A percentile compares a stretch with the other conserved stretches of the same genome.
These are phyloP conservation scores for Plantago elongata DNA, from an alignment of 257 asterid genomes.

Conservation along the genomic window DNA sequence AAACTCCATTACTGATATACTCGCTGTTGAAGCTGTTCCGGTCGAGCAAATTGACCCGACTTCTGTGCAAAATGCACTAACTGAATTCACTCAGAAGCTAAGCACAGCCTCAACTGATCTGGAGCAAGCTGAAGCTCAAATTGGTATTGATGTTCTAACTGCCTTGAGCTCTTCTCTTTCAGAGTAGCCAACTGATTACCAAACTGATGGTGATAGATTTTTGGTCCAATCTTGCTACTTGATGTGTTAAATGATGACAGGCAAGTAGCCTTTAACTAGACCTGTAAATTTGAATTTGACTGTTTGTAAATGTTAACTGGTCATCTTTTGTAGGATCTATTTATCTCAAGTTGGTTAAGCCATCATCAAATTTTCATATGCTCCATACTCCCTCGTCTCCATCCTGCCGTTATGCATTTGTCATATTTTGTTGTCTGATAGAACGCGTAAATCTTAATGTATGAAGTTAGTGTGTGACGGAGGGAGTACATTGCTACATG, in stretches of 20 bases:
- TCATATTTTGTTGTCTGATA: no score
- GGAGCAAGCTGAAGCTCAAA: slow-evolving; percentile 50
- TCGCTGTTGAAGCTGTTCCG: slow-evolving; percentile 45
- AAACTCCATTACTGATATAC: slow-evolving; percentile 41
- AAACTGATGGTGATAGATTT: slow-evolving; percentile 1
- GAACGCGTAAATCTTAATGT: no score
- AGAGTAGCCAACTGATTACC: slow-evolving; percentile 20
- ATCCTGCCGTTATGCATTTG: no score
- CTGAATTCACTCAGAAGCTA: slow-evolving; percentile 44
- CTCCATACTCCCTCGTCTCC: neutral
- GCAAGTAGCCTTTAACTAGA: neutral
- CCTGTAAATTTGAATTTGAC: neutral
- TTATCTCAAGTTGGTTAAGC: neutral
- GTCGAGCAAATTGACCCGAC: slow-evolving; percentile 41
- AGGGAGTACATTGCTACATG: no score
- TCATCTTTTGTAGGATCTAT: neutral
- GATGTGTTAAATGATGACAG: neutral
- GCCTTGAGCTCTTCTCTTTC: slow-evolving; percentile 40
- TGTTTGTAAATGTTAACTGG: slow-evolving; percentile 4
- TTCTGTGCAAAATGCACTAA: slow-evolving; percentile 35
- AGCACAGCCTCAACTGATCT: slow-evolving; percentile 39
- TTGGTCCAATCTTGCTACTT: neutral
- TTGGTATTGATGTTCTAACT: slow-evolving; percentile 45
- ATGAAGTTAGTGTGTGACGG: no score
- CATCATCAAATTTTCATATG: neutral